Percentiles rank a stretch among this genome's conserved stretches.
Conservation (phyloP, 2,329 filamentous ascomycete genomes). For the Aspergillus sp. region DNA sequence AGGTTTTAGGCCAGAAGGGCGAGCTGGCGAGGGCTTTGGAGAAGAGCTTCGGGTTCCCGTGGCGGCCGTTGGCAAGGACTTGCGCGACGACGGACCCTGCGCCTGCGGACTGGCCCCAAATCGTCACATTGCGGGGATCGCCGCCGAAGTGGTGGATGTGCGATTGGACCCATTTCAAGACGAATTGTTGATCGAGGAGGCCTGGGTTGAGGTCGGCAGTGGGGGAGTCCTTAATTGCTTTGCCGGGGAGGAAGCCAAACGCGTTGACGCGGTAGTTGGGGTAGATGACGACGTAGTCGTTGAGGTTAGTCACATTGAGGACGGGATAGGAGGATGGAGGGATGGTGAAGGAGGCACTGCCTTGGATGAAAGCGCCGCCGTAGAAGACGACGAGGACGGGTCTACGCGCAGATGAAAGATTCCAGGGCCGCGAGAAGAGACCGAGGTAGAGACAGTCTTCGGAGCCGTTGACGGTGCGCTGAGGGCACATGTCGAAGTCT, state of each 20-base stretch:
- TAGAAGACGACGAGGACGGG: constrained; percentile 63
- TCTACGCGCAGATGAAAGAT: constrained; percentile 34
- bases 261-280: constrained; percentile 59
- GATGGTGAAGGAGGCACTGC: constrained; percentile 54
- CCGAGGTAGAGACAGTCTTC: constrained; percentile 65
- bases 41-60: constrained; percentile 48
- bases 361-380: constrained; percentile 62
- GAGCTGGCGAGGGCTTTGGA: constrained; percentile 52
- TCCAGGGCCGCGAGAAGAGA: constrained; percentile 61
- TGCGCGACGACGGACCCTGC: constrained; percentile 43
- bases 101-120: constrained; percentile 58
- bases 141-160: constrained; percentile 57
- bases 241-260: constrained; percentile 56
- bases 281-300: constrained; percentile 54
- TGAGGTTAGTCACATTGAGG: constrained; percentile 53
- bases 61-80: constrained; percentile 50
- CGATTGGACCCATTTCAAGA: constrained; percentile 55
- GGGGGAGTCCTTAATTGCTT: constrained; percentile 45
- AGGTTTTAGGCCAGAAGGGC: constrained; percentile 62
- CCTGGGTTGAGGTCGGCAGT: constrained; percentile 53
- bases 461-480: constrained; percentile 56
- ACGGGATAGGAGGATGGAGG: constrained; percentile 60
- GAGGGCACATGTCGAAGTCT: constrained; percentile 58
- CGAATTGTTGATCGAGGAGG: constrained; percentile 53
- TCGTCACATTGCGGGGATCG: constrained; percentile 52